Percentiles rank a stretch among this genome's conserved stretches.
phyloP scores from a whole-genome alignment of 1,284 basidiomycete genomes.

The Retiboletus flavoniger region DNA sequence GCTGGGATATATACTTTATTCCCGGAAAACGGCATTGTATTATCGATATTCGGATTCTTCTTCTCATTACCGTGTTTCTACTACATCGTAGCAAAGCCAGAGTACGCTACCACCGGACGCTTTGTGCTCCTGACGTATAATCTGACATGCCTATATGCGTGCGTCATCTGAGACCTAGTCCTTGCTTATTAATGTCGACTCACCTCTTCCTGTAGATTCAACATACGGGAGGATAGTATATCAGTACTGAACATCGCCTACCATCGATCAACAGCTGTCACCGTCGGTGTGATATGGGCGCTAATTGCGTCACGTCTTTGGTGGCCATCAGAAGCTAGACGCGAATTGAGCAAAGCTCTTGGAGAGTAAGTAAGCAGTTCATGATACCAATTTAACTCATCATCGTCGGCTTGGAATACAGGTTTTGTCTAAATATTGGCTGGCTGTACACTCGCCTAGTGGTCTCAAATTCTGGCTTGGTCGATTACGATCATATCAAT shows the following conservation, averaged over 20 bases:
- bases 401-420: slow-evolving; percentile 29
- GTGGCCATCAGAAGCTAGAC: slow-evolving; percentile 93
- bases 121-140: slow-evolving; percentile 93
- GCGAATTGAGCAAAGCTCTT: slow-evolving; percentile 81
- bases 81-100: slow-evolving; percentile 78
- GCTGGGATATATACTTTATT: slow-evolving; percentile 71
- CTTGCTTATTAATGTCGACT: background rate
- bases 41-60: slow-evolving; percentile 84
- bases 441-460: slow-evolving; percentile 84
- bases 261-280: slow-evolving; percentile 80
- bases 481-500: slow-evolving; percentile 39
- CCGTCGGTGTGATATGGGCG: slow-evolving; percentile 86
- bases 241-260: slow-evolving; percentile 74
- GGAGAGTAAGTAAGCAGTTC: slow-evolving; percentile 66
- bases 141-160: slow-evolving; percentile 86
- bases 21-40: slow-evolving; percentile 70
- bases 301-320: slow-evolving; percentile 84
- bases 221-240: slow-evolving; percentile 68
- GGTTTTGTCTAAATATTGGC: slow-evolving; percentile 79
- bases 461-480: slow-evolving; percentile 67
- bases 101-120: slow-evolving; percentile 77
- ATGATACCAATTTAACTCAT: background rate
- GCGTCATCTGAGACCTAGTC: slow-evolving; percentile 26
- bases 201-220: slow-evolving; percentile 60
- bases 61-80: slow-evolving; percentile 96